Evolutionary conservation across 2,329 filamentous ascomycete species (phyloP).

Genomic region (Hymenoscyphus albidus): DNA sequence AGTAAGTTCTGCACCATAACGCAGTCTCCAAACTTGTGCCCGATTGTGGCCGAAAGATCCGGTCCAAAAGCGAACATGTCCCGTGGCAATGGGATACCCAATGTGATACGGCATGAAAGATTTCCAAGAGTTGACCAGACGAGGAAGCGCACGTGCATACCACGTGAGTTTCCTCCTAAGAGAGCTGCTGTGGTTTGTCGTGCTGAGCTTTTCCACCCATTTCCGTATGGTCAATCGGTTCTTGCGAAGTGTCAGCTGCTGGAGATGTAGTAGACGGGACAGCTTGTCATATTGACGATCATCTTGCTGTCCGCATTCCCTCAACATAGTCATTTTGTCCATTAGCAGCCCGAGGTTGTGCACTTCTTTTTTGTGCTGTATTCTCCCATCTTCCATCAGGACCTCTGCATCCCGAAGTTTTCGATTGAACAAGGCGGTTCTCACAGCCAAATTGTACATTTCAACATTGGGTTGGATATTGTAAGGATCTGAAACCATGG

Average conservation of each 20-base stretch:
- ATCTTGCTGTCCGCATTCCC: not conserved
- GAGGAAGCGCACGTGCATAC: not conserved
- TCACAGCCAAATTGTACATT: slow-evolving; percentile 25
- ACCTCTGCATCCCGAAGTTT: not conserved
- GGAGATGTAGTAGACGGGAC: not conserved
- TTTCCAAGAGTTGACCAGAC: not conserved
- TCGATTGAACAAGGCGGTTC: not conserved
- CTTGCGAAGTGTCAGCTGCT: not conserved
- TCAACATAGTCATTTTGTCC: not conserved
- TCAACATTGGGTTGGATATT: slow-evolving; percentile 28
- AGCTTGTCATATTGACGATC: not conserved
- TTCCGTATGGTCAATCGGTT: not conserved
- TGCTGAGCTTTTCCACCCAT: not conserved
- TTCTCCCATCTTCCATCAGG: not conserved
- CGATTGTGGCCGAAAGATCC: not conserved
- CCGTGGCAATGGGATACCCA: not conserved
- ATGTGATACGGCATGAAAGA: not conserved
- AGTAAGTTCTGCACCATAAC: not conserved
- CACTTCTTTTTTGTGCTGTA: not conserved
- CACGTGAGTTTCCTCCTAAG: not conserved
- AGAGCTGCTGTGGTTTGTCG: not conserved
- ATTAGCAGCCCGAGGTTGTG: not conserved
- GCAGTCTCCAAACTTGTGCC: not conserved
- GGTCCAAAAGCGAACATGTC: not conserved
- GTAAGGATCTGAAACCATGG: slow-evolving; percentile 32